Percentiles rank a stretch among this genome's conserved stretches.
phyloP scores from a whole-genome alignment of 2,329 filamentous ascomycete genomes.

The Ophiostoma novo-ulmi region DNA sequence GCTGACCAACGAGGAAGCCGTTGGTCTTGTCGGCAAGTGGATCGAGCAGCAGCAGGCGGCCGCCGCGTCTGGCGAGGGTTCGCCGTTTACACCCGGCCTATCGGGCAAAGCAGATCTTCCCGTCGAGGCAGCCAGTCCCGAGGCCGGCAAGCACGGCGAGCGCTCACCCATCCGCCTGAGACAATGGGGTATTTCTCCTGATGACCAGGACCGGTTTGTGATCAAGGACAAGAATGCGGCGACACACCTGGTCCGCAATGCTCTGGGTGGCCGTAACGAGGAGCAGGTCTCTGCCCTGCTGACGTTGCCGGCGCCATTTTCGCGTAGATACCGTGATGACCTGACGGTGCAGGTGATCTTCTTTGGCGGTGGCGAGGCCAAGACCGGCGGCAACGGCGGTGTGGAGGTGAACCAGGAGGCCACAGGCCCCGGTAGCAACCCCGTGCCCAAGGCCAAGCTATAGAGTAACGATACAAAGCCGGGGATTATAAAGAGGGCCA shows the following conservation, averaged over 20 bases:
- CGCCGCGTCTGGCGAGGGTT: conserved; percentile 41
- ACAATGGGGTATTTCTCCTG: conserved; percentile 80
- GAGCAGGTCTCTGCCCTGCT: conserved; percentile 91
- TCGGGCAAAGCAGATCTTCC: conserved; percentile 55
- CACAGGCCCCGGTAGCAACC: conserved; percentile 50
- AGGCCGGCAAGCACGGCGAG: conserved; percentile 58
- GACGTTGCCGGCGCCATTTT: conserved; percentile 86
- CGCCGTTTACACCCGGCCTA: conserved; percentile 48
- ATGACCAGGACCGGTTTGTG: conserved; percentile 75
- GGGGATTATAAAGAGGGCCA: background rate
- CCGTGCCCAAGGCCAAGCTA: conserved; percentile 34
- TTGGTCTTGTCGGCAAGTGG: conserved; percentile 95
- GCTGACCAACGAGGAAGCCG: conserved; percentile 96
- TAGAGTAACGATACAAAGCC: conserved; percentile 15
- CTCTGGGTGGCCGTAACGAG: conserved; percentile 83
- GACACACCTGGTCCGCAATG: conserved; percentile 91
- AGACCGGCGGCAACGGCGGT: conserved; percentile 47
- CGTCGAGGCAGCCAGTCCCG: conserved; percentile 57
- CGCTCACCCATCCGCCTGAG: conserved; percentile 80
- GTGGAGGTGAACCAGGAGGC: conserved; percentile 84
- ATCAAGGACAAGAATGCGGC: conserved; percentile 94
- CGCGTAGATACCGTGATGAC: conserved; percentile 87
- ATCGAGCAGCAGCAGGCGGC: conserved; percentile 59
- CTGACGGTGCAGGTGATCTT: conserved; percentile 98
- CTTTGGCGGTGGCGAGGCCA: conserved; percentile 75